phyloP scores from a whole-genome alignment of 305 asterid species.

The Fraxinus xanthoxyloides region DNA sequence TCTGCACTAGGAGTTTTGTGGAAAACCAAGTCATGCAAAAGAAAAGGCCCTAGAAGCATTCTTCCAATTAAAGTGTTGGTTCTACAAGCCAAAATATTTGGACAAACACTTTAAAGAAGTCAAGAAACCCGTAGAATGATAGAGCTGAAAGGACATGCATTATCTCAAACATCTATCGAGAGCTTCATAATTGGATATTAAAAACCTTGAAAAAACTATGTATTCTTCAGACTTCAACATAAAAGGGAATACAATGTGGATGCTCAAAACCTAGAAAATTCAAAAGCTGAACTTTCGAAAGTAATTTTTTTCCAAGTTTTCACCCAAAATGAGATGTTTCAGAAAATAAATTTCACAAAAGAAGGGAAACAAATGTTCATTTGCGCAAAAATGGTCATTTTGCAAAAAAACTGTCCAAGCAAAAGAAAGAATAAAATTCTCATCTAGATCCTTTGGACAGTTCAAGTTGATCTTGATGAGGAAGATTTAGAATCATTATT shows the following conservation, averaged over 20 bases:
- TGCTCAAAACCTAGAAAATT: background rate
- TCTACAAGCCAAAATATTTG: background rate
- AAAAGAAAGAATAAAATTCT: background rate
- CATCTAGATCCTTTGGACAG: background rate
- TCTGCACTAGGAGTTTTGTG: background rate
- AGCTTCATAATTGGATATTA: background rate
- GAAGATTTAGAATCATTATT: background rate
- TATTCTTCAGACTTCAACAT: background rate
- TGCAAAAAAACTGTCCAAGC: background rate
- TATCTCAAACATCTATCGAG: background rate
- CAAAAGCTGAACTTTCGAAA: background rate
- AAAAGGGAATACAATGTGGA: background rate
- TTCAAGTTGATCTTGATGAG: background rate
- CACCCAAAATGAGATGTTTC: background rate
- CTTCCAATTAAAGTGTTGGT: background rate
- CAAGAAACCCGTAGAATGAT: background rate
- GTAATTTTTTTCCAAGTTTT: background rate
- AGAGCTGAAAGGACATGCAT: background rate
- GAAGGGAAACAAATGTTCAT: background rate
- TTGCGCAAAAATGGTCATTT: background rate
- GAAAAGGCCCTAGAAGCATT: background rate
- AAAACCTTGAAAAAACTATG: background rate
- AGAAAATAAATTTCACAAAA: background rate
- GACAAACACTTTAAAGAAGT: background rate
- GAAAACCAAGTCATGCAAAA: background rate